Percentiles rank a stretch among this genome's conserved stretches.
Evolutionary conservation across 2,329 filamentous ascomycete species (phyloP).

Genomic region (Ophiostoma australiae): DNA sequence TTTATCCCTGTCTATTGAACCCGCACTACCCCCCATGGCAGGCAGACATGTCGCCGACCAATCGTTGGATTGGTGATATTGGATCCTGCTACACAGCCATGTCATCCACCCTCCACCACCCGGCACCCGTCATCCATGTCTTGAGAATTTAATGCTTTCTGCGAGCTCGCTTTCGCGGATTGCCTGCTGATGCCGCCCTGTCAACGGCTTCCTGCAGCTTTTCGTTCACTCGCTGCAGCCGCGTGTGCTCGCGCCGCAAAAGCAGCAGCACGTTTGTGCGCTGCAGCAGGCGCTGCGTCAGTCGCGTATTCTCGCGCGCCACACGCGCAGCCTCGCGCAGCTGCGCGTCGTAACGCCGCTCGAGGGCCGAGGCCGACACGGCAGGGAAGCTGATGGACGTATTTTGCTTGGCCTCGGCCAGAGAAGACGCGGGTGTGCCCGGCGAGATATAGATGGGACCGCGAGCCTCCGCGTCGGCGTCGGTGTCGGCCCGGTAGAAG

Average conservation of each 20-base stretch:
- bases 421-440: slow-evolving; percentile 31
- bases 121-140: neutral
- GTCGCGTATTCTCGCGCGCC: slow-evolving; percentile 19
- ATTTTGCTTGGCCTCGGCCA: slow-evolving; percentile 26
- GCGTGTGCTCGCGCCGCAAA: slow-evolving; percentile 21
- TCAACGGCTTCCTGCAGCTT: slow-evolving; percentile 18
- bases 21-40: neutral
- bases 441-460: slow-evolving; percentile 2
- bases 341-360: slow-evolving; percentile 30
- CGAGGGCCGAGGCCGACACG: slow-evolving; percentile 35
- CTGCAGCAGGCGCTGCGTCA: slow-evolving; percentile 16
- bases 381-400: neutral
- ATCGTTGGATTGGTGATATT: slow-evolving; percentile 2
- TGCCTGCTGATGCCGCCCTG: neutral
- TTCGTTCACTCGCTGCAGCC: slow-evolving; percentile 21
- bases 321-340: slow-evolving; percentile 21
- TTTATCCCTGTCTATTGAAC: neutral
- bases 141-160: neutral
- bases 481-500: slow-evolving; percentile 44
- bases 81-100: slow-evolving; percentile 5
- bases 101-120: neutral
- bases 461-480: neutral
- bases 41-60: neutral
- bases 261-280: slow-evolving; percentile 10
- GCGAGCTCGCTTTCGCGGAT: neutral